Conservation (phyloP, 148 eudicot species). For the Heliosperma pusillum region DNA sequence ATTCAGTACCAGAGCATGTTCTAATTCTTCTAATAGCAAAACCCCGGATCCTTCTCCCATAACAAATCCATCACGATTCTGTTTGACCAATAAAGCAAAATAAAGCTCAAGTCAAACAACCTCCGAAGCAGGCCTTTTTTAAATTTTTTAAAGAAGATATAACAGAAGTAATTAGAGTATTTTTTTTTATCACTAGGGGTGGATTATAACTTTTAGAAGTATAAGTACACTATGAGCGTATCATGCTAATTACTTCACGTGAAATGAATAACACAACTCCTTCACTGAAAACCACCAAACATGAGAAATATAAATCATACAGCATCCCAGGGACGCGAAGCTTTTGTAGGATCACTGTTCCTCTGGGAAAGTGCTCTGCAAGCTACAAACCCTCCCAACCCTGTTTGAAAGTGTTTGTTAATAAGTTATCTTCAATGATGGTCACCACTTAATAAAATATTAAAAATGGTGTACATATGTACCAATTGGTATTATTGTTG, state of each 20-base stretch:
- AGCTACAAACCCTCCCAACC: slow-evolving; percentile 93
- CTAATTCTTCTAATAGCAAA: slow-evolving; percentile 87
- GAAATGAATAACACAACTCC: not conserved
- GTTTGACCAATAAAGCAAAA: slow-evolving; percentile 23
- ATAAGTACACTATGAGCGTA: not conserved
- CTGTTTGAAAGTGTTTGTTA: slow-evolving; percentile 35
- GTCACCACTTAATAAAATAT: slow-evolving; percentile 2
- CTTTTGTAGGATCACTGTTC: slow-evolving; percentile 82
- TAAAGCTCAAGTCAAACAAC: not conserved
- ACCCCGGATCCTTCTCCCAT: slow-evolving; percentile 99
- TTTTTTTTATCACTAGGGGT: not conserved
- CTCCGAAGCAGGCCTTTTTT: not conserved
- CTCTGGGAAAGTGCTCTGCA: slow-evolving; percentile 91
- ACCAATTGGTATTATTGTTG: slow-evolving; percentile 89
- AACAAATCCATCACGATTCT: slow-evolving; percentile 97
- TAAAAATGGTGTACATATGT: slow-evolving; percentile 15
- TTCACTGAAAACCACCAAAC: slow-evolving; percentile 3
- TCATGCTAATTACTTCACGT: not conserved
- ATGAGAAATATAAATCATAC: slow-evolving; percentile 35
- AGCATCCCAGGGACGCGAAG: slow-evolving; percentile 93
- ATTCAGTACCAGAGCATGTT: slow-evolving; percentile 73
- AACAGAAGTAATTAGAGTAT: no score
- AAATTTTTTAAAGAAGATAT: no score
- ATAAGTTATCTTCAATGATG: no score
- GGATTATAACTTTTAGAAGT: not conserved